Evolutionary conservation across 2,329 filamentous ascomycete genomes (phyloP).

Genomic region (Beauveria medogensis): DNA sequence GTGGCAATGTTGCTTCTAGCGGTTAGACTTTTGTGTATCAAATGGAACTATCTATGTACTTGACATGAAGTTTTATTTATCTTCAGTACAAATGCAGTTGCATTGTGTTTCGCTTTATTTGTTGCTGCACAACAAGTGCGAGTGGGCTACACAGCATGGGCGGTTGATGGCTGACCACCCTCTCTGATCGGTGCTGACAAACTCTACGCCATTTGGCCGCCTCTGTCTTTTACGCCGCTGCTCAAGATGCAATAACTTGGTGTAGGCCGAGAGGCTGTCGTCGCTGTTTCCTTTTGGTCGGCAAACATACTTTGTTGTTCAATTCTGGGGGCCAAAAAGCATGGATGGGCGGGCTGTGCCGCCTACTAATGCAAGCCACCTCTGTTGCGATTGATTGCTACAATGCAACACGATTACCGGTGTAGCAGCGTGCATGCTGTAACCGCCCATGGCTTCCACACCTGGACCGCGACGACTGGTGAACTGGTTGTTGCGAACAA

Average conservation of each 20-base stretch:
- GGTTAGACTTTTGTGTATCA: conserved; percentile 6
- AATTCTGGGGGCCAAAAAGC: background rate
- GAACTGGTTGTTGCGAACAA: too few species aligned
- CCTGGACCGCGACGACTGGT: too few species aligned
- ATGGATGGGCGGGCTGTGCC: background rate
- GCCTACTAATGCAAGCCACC: background rate
- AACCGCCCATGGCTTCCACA: background rate
- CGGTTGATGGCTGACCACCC: conserved; percentile 3
- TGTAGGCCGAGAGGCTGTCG: background rate
- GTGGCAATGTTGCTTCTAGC: conserved; percentile 3
- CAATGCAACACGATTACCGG: background rate
- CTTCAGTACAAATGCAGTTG: background rate
- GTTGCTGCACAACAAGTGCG: background rate
- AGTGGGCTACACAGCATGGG: background rate
- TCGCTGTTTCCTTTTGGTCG: background rate
- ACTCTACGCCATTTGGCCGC: background rate
- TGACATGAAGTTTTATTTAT: background rate
- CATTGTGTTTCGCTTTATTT: background rate
- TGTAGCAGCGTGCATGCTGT: background rate
- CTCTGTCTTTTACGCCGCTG: background rate
- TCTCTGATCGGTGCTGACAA: background rate
- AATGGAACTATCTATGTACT: background rate
- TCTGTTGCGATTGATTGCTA: background rate
- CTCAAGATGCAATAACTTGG: background rate
- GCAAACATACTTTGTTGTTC: background rate